Conservation (phyloP, 352 stramenopile species). For the Blastocystis sp. region DNA sequence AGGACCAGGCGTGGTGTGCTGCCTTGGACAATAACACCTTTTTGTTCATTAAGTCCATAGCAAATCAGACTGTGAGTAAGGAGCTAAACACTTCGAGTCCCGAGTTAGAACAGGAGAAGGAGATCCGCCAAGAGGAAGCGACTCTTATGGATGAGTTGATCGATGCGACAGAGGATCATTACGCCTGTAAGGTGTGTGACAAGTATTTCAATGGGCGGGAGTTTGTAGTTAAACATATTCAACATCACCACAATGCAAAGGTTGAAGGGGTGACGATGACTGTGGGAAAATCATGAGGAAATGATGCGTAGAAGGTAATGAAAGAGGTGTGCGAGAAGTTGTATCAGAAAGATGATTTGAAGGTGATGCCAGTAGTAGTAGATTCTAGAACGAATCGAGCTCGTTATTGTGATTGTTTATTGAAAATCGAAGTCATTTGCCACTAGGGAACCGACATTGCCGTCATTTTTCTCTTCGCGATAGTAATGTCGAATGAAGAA, state of each 20-base stretch:
- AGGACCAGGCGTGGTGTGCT: not conserved
- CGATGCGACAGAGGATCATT: not conserved
- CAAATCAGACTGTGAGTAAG: not conserved
- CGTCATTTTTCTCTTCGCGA: not conserved
- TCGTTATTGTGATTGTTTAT: constrained; percentile 9
- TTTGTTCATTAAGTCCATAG: not conserved
- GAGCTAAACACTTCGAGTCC: not conserved
- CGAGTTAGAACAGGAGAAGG: not conserved
- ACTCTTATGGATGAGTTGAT: not conserved
- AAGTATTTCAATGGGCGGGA: constrained; percentile 23
- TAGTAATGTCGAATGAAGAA: not conserved
- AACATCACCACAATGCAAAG: not conserved
- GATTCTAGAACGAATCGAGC: not conserved
- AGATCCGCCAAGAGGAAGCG: not conserved
- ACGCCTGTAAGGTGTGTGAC: not conserved
- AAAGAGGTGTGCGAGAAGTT: not conserved
- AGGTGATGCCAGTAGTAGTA: constrained; percentile 17
- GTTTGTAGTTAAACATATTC: constrained; percentile 36
- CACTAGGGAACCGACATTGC: not conserved
- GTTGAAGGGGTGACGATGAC: not conserved
- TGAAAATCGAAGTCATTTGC: not conserved
- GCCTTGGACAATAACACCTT: not conserved
- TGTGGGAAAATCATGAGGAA: not conserved
- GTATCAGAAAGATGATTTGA: constrained; percentile 15
- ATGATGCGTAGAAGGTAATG: constrained; percentile 33